These are phyloP conservation scores for Sugiyamaella marilandica DNA, from an alignment of 805 yeast species.

Conservation along the genomic window DNA sequence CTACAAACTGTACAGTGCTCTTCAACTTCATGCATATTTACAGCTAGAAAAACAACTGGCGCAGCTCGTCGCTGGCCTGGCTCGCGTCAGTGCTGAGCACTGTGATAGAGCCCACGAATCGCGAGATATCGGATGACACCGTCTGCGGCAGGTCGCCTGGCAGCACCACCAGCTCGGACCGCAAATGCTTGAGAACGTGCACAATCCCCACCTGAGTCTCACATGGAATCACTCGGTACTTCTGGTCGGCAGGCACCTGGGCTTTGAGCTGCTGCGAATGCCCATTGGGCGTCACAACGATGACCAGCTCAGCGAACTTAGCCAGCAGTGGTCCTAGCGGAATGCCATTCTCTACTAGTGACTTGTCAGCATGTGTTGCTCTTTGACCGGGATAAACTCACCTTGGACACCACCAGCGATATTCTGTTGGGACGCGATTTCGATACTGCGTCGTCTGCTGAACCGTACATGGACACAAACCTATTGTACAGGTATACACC, in stretches of 20 bases:
- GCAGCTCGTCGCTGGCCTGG: constrained; percentile 14
- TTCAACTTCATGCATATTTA: neutral
- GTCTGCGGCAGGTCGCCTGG: constrained; percentile 18
- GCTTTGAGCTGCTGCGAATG: constrained; percentile 15
- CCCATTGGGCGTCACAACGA: constrained; percentile 28
- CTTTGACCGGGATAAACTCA: neutral
- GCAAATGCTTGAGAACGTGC: constrained; percentile 51
- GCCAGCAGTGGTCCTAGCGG: constrained; percentile 19
- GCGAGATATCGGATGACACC: constrained; percentile 12
- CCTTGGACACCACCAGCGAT: constrained; percentile 16
- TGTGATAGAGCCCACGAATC: constrained; percentile 17
- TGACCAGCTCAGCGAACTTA: constrained; percentile 27
- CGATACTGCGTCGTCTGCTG: neutral
- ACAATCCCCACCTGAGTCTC: constrained; percentile 47
- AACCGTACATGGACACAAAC: neutral
- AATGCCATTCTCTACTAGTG: constrained; percentile 16
- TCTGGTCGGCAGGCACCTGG: constrained; percentile 23
- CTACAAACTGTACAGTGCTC: too few relatives aligned
- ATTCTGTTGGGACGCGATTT: constrained; percentile 5
- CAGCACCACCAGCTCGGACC: constrained; percentile 31
- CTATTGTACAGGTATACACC: constrained; percentile 7
- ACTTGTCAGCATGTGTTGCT: constrained; percentile 1
- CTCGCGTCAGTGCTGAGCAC: constrained; percentile 16
- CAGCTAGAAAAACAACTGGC: constrained; percentile 14
- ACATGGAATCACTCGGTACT: constrained; percentile 41